phyloP scores from a whole-genome alignment of 2,329 filamentous ascomycete species.

The Hortaea sp. region DNA sequence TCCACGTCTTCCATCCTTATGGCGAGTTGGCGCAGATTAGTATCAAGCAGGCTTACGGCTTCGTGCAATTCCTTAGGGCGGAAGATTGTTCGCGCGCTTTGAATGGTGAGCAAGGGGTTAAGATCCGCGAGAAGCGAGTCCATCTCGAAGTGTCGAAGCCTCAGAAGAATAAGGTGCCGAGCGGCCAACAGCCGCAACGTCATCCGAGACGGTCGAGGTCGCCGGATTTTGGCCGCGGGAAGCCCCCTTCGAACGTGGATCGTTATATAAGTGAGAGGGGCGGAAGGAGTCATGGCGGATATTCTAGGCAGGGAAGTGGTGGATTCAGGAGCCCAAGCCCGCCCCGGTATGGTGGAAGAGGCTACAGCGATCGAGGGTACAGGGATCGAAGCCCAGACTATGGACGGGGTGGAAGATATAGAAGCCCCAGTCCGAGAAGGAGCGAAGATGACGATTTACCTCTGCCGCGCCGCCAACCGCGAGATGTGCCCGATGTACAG shows the following conservation, averaged over 20 bases:
- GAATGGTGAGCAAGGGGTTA: constrained; percentile 64
- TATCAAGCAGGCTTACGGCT: constrained; percentile 93
- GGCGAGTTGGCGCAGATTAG: constrained; percentile 88
- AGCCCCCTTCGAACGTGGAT: constrained; percentile 37
- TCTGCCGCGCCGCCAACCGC: constrained; percentile 61
- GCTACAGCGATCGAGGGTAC: constrained; percentile 22
- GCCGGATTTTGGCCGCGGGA: constrained; percentile 45
- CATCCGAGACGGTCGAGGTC: constrained; percentile 45
- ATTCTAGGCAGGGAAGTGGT: constrained; percentile 17
- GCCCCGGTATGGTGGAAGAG: constrained; percentile 27
- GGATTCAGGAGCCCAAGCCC: constrained; percentile 37
- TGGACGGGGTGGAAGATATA: constrained; percentile 40
- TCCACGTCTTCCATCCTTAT: constrained; percentile 77
- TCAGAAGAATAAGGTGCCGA: constrained; percentile 45
- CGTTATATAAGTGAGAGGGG: constrained; percentile 24
- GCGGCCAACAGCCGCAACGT: constrained; percentile 9
- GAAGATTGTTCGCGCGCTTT: constrained; percentile 67
- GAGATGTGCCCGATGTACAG: constrained; percentile 80
- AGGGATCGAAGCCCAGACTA: constrained; percentile 27
- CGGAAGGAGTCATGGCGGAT: neutral
- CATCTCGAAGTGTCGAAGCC: constrained; percentile 85
- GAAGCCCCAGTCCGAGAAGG: constrained; percentile 54
- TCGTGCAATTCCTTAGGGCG: constrained; percentile 81
- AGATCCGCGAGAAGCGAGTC: constrained; percentile 83
- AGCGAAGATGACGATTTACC: constrained; percentile 53